A percentile compares a stretch with the other conserved stretches of the same genome.
Conservation (phyloP, 345 rosid species). For the Bruguiera gymnorhiza region DNA sequence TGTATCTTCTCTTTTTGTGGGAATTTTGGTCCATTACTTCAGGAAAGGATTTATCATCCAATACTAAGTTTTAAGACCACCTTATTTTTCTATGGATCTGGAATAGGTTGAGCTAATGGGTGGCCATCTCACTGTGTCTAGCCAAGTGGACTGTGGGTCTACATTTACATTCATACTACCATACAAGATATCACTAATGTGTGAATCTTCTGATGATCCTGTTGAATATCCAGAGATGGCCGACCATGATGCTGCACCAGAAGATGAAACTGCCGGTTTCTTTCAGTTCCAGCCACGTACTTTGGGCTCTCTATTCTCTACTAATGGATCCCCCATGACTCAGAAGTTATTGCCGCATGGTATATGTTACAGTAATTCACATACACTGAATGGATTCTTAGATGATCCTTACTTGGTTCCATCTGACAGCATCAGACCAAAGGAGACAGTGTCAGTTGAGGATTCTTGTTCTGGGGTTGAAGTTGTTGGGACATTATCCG, state of each 20-base stretch:
- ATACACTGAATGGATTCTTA: slow-evolving; percentile 35
- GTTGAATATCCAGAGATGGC: slow-evolving; percentile 74
- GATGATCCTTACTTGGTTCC: slow-evolving; percentile 43
- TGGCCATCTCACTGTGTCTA: slow-evolving; percentile 81
- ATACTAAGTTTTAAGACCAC: neutral
- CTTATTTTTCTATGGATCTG: slow-evolving; percentile 21
- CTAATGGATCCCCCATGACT: slow-evolving; percentile 50
- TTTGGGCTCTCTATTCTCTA: slow-evolving; percentile 54
- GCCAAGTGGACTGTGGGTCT: slow-evolving; percentile 75
- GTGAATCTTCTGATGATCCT: slow-evolving; percentile 66
- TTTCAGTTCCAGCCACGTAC: slow-evolving; percentile 77
- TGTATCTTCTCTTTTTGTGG: neutral
- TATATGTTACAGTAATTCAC: slow-evolving; percentile 35
- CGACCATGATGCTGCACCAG: slow-evolving; percentile 51
- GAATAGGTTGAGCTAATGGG: slow-evolving; percentile 94
- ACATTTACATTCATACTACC: slow-evolving; percentile 86
- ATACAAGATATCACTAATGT: slow-evolving; percentile 55
- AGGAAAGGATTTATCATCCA: neutral
- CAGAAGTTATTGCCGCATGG: slow-evolving; percentile 31
- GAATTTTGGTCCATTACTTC: neutral
- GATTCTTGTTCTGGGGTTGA: slow-evolving; percentile 58
- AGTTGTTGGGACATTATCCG: slow-evolving; percentile 39
- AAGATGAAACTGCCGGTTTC: slow-evolving; percentile 65
- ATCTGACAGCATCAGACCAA: slow-evolving; percentile 29
- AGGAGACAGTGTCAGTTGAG: slow-evolving; percentile 41